Percentiles rank a stretch among this genome's conserved stretches.
phyloP scores from a whole-genome alignment of 2,329 filamentous ascomycete genomes.

The Colletotrichum orbiculare region DNA sequence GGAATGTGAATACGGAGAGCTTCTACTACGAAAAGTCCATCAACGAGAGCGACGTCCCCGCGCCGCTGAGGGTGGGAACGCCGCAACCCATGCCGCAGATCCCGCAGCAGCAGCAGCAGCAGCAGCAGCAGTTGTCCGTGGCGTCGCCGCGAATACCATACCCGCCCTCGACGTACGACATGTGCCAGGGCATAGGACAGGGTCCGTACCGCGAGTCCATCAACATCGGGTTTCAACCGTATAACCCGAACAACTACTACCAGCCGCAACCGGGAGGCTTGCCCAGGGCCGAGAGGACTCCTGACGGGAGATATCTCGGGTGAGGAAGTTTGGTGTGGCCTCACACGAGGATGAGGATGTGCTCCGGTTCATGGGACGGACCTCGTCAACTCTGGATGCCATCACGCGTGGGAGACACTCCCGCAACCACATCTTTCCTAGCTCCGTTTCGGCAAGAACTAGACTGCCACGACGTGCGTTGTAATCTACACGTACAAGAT shows the following conservation, averaged over 20 bases:
- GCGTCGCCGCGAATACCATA: neutral
- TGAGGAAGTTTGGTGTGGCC: neutral
- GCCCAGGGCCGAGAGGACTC: slow-evolving; percentile 29
- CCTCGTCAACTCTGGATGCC: too few species aligned
- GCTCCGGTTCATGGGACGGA: too few species aligned
- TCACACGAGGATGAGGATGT: too few species aligned
- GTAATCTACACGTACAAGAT: too few species aligned
- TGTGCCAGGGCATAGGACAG: slow-evolving; percentile 27
- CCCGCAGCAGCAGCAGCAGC: neutral
- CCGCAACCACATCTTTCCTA: too few species aligned
- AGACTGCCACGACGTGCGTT: too few species aligned
- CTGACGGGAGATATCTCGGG: slow-evolving; percentile 31
- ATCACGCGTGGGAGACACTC: too few species aligned
- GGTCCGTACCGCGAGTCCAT: slow-evolving; percentile 31
- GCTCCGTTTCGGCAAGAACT: too few species aligned
- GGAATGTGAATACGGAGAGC: slow-evolving; percentile 9
- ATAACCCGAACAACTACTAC: slow-evolving; percentile 17
- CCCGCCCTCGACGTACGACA: slow-evolving; percentile 22
- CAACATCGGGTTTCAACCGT: slow-evolving; percentile 29
- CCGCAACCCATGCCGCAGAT: neutral
- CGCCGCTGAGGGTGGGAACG: slow-evolving; percentile 12
- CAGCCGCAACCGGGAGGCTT: slow-evolving; percentile 19
- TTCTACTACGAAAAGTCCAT: slow-evolving; percentile 31
- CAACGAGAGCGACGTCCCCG: slow-evolving; percentile 13
- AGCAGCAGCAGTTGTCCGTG: neutral